These are phyloP conservation scores for Brassica carinata DNA, from an alignment of 345 rosid genomes.

Conservation along the genomic window DNA sequence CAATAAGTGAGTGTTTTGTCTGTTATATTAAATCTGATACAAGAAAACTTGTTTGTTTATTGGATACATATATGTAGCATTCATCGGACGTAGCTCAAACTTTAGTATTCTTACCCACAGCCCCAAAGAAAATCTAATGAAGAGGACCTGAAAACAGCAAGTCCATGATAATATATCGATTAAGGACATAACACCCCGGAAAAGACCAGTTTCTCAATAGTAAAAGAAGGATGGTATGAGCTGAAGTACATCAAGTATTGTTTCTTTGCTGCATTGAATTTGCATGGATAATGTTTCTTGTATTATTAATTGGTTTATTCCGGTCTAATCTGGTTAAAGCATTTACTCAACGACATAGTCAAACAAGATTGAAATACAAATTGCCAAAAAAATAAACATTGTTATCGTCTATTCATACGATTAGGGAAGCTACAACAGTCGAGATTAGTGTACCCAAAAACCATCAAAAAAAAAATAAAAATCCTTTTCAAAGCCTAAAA, in stretches of 20 bases:
- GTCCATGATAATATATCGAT: background rate
- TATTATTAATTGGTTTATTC: background rate
- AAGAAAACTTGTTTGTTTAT: background rate
- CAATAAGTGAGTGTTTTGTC: background rate
- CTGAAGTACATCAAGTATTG: background rate
- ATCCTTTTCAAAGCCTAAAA: background rate
- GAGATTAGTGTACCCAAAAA: background rate
- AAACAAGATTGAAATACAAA: background rate
- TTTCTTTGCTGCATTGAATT: background rate
- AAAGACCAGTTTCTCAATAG: background rate
- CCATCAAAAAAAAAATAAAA: background rate
- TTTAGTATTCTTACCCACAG: background rate
- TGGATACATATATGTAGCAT: background rate
- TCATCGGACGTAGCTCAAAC: background rate
- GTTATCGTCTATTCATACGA: background rate
- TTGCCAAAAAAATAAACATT: background rate
- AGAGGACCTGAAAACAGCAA: background rate
- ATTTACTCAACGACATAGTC: background rate
- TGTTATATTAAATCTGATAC: background rate
- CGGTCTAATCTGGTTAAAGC: background rate
- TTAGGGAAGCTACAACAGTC: background rate
- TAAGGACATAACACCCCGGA: background rate
- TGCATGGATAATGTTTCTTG: background rate
- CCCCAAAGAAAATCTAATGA: background rate
- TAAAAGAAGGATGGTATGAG: background rate